phyloP scores from a whole-genome alignment of 345 rosid species.

The Adansonia digitata region DNA sequence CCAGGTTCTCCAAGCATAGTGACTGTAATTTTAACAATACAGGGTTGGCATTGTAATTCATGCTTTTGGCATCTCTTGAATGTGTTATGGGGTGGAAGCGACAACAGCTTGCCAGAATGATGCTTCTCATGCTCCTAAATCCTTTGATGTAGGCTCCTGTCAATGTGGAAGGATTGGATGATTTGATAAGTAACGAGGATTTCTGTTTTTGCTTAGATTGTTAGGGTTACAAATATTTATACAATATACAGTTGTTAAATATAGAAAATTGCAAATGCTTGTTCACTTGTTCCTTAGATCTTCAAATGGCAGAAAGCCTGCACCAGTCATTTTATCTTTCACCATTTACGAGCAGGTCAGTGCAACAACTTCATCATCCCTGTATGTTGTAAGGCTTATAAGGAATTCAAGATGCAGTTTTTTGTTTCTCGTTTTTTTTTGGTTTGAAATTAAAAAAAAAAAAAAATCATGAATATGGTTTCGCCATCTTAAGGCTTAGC shows the following conservation, averaged over 20 bases:
- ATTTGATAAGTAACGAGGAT: neutral
- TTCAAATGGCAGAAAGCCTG: neutral
- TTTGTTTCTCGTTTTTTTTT: too few relatives aligned
- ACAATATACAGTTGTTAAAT: conserved; percentile 4
- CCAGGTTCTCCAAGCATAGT: conserved; percentile 65
- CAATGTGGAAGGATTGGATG: neutral
- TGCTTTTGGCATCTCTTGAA: conserved; percentile 6
- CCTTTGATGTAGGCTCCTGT: neutral
- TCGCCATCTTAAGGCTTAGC: too few relatives aligned
- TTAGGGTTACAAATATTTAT: conserved; percentile 4
- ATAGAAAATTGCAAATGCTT: conserved; percentile 1
- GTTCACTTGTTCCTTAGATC: conserved; percentile 1
- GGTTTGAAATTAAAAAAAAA: too few relatives aligned
- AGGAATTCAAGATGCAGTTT: too few relatives aligned
- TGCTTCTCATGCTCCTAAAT: neutral
- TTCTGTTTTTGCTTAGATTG: conserved; percentile 11
- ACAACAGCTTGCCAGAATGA: neutral
- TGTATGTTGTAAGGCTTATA: too few relatives aligned
- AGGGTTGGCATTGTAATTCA: neutral
- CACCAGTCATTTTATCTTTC: neutral
- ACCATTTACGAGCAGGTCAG: neutral
- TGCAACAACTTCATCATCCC: too few relatives aligned
- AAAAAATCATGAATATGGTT: neutral
- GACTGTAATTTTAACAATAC: neutral
- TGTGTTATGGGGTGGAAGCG: neutral